A percentile compares a stretch with the other conserved stretches of the same genome.
Conservation (phyloP, 768 basidiomycete species). For the Lactarius hatsudake region DNA sequence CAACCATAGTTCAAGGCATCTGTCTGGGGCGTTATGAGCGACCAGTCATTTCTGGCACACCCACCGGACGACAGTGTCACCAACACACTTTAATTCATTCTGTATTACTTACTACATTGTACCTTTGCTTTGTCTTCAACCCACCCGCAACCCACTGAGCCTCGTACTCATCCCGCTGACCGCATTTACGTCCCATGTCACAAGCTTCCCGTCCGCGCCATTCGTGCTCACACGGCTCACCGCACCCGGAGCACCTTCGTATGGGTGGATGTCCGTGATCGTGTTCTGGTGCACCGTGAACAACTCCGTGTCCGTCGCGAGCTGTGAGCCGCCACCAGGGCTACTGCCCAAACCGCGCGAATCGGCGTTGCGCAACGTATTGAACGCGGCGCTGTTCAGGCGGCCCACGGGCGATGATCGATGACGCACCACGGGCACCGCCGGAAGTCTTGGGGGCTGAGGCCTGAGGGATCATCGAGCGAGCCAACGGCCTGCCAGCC, state of each 20-base stretch:
- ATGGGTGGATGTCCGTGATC: constrained; percentile 86
- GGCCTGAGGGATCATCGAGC: too few relatives aligned
- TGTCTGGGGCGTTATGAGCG: constrained; percentile 91
- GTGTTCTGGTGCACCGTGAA: constrained; percentile 97
- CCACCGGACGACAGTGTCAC: constrained; percentile 14
- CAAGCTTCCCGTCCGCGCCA: constrained; percentile 90
- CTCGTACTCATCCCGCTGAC: constrained; percentile 48
- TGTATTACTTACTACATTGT: constrained; percentile 11
- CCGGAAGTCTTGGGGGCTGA: too few relatives aligned
- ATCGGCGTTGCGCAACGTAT: too few relatives aligned
- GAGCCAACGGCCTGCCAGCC: too few relatives aligned
- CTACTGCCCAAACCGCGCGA: constrained; percentile 33
- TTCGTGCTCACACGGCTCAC: constrained; percentile 83
- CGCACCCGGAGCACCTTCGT: constrained; percentile 53
- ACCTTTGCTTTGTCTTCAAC: constrained; percentile 26
- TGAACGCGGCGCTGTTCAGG: too few relatives aligned
- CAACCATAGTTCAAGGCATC: constrained; percentile 84
- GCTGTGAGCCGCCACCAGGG: constrained; percentile 34
- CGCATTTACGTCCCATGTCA: constrained; percentile 76
- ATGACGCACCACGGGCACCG: too few relatives aligned
- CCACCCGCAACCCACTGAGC: constrained; percentile 40
- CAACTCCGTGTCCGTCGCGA: constrained; percentile 64
- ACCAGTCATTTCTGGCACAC: constrained; percentile 47
- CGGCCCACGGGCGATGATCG: too few relatives aligned
- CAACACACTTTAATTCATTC: constrained; percentile 17